Base-by-base conservation (phyloP, 495 filamentous ascomycete genomes). In the Hypoxylon rickii region DNA sequence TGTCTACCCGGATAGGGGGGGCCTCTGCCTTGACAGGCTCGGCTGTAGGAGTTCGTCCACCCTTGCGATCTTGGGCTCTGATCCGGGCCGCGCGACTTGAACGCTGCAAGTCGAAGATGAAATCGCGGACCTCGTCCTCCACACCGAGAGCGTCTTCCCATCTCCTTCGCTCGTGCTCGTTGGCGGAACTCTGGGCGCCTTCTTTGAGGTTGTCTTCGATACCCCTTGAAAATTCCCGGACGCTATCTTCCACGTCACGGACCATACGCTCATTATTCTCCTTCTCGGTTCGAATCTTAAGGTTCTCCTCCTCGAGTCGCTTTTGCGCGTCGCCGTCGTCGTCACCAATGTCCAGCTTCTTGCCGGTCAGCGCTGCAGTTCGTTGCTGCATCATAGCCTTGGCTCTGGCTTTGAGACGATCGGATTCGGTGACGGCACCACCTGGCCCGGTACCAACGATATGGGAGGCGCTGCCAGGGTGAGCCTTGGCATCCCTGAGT, bases 311-410 rank as follows among this genome's bases (percentile, higher is more conserved):
- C 65, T 97, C 93, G 21, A 97, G 68, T 10, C 89, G 82, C 71
- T 90, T 89, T 31, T 91, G 86, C 7, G 90, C 89, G 48, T 83
- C 89, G 4, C 84, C 79, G 65, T 92, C 88, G 51, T 89, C 84
- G 31, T 81, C 80, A 41, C 72, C 75, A 8, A 77, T 70, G 16
- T 86, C 81, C 19, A 86, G 72, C 58, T 90, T 89, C 67, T 85
- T 88, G 31, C 95, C 95, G 37, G 91, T 89, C 59, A 99, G 75
- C 31, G 92, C 93, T 42, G 95, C 95, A 61, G 93, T 89, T 34
- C 93, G 87, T 55, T 96, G 92, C 75, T 97, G 92, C 94, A 99
- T 97, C 83, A 96, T 94, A 32, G 92, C 92, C 70, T 90, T 96
- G 24, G 95, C 92, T 42, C 92, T 85, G 17, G 95, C 95, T 73